These are phyloP conservation scores for Talaromyces funiculosus DNA, from an alignment of 2,329 filamentous ascomycete species.

Conservation along the genomic window DNA sequence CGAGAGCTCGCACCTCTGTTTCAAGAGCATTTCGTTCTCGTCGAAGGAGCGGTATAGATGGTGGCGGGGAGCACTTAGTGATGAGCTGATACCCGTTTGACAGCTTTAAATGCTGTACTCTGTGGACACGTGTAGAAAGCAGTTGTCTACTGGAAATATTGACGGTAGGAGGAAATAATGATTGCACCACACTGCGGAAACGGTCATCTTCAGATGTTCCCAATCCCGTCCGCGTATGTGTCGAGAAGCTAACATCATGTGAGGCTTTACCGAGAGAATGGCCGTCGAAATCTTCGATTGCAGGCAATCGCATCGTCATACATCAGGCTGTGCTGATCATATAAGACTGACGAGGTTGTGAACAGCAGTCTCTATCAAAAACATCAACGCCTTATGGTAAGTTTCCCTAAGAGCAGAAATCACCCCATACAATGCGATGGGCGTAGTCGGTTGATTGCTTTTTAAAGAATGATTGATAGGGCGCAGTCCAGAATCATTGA, in stretches of 20 bases:
- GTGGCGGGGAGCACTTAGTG: slow-evolving; percentile 32
- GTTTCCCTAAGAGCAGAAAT: background rate
- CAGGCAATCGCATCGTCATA: slow-evolving; percentile 13
- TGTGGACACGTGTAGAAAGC: slow-evolving; percentile 31
- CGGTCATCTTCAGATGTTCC: slow-evolving; percentile 18
- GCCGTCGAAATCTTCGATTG: slow-evolving; percentile 7
- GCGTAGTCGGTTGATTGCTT: background rate
- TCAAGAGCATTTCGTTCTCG: slow-evolving; percentile 35
- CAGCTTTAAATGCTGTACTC: slow-evolving; percentile 30
- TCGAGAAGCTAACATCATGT: slow-evolving; percentile 10
- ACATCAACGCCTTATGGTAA: background rate
- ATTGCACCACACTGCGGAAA: slow-evolving; percentile 26
- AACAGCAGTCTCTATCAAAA: background rate
- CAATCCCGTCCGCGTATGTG: background rate
- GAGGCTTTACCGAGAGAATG: slow-evolving; percentile 7
- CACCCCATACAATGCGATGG: background rate
- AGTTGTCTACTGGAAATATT: slow-evolving; percentile 23
- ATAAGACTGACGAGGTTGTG: background rate
- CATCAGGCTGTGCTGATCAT: background rate
- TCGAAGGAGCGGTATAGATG: slow-evolving; percentile 34
- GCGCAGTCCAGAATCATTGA: background rate
- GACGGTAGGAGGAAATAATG: slow-evolving; percentile 28
- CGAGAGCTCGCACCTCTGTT: slow-evolving; percentile 36
- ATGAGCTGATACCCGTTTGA: slow-evolving; percentile 35
- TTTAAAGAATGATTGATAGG: background rate